Percentiles rank a stretch among this genome's conserved stretches.
phyloP scores from a whole-genome alignment of 2,329 filamentous ascomycete genomes.

The Lachnellula willkommii region DNA sequence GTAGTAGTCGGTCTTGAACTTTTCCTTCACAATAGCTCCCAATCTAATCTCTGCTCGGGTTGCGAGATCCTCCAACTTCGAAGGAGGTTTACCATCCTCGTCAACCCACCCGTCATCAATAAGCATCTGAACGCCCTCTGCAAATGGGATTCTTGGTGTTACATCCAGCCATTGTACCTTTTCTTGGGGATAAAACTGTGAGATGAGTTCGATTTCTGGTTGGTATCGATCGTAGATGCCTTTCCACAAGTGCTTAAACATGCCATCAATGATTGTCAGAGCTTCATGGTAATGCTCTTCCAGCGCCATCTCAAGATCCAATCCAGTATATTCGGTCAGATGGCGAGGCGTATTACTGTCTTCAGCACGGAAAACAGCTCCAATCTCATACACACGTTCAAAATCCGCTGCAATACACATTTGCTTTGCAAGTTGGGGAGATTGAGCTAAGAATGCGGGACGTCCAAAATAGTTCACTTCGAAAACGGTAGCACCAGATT shows the following conservation, averaged over 20 bases:
- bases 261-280: conserved; percentile 68
- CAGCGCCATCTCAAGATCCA: conserved; percentile 91
- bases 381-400: conserved; percentile 81
- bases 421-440: conserved; percentile 87
- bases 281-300: conserved; percentile 87
- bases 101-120: conserved; percentile 71
- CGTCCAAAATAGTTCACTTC: conserved; percentile 87
- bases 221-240: conserved; percentile 64
- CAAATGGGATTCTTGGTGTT: conserved; percentile 76
- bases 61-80: conserved; percentile 71
- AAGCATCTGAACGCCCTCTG: conserved; percentile 73
- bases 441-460: conserved; percentile 82
- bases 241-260: conserved; percentile 74
- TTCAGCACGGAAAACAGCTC: conserved; percentile 86
- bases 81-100: conserved; percentile 67
- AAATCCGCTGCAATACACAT: conserved; percentile 90
- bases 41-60: conserved; percentile 84
- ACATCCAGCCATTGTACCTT: conserved; percentile 83
- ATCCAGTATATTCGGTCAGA: conserved; percentile 87
- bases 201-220: conserved; percentile 71
- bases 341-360: conserved; percentile 95
- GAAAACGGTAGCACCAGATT: conserved; percentile 89
- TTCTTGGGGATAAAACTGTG: conserved; percentile 77
- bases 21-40: conserved; percentile 77
- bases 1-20: conserved; percentile 86